Conservation (phyloP, 2,329 filamentous ascomycete genomes). For the Aspergillus ruber region DNA sequence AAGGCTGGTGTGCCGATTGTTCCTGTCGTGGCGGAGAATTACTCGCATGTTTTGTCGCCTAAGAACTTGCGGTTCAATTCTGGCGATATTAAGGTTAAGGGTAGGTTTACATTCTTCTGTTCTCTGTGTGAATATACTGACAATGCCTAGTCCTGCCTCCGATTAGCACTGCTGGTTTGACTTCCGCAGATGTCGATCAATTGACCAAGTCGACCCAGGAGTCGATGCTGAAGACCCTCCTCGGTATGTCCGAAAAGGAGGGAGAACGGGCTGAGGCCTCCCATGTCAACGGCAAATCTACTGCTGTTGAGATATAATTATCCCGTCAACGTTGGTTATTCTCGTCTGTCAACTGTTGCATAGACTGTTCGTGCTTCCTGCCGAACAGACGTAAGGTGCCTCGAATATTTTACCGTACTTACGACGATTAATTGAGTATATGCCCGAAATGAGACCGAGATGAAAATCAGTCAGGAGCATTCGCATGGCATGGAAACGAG, state of each 20-base stretch:
- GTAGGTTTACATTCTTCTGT: slow-evolving; percentile 36
- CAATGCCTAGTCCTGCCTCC: slow-evolving; percentile 63
- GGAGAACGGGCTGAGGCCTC: slow-evolving; percentile 13
- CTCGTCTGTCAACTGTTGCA: neutral
- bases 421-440: neutral
- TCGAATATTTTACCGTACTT: neutral
- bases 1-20: slow-evolving; percentile 92
- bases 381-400: neutral
- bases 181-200: slow-evolving; percentile 68
- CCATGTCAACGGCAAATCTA: slow-evolving; percentile 21
- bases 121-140: slow-evolving; percentile 1
- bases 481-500: neutral
- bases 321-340: neutral
- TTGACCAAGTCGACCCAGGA: slow-evolving; percentile 63
- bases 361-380: neutral
- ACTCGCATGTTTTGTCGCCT: slow-evolving; percentile 64
- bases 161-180: slow-evolving; percentile 68
- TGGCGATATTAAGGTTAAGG: slow-evolving; percentile 68
- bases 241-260: slow-evolving; percentile 34
- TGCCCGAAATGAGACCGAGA: neutral
- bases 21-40: slow-evolving; percentile 74
- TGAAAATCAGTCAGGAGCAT: neutral
- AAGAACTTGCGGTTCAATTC: slow-evolving; percentile 60
- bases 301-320: slow-evolving; percentile 31
- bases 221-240: slow-evolving; percentile 62